A percentile compares a stretch with the other conserved stretches of the same genome.
phyloP scores from a whole-genome alignment of 306 rosid species.

The Rosa rugosa region DNA sequence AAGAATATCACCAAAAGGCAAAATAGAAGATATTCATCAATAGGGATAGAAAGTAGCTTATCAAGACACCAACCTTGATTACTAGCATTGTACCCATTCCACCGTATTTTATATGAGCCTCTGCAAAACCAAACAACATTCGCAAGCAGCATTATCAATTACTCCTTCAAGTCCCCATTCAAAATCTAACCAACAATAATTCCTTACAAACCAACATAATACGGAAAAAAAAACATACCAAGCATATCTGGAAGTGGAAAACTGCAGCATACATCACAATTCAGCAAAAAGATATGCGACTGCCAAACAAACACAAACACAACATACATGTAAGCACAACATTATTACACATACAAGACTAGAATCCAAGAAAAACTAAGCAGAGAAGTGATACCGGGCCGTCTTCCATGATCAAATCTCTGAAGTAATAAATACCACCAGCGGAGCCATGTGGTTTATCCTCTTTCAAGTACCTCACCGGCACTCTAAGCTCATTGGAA shows the following conservation, averaged over 20 bases:
- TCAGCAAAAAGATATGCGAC: conserved; percentile 89
- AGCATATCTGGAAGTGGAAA: conserved; percentile 86
- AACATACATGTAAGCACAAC: background rate
- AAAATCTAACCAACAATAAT: background rate
- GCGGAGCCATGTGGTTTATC: conserved; percentile 98
- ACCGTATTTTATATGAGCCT: conserved; percentile 43
- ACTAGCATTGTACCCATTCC: conserved; percentile 57
- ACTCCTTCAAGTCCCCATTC: background rate
- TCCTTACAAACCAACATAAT: background rate
- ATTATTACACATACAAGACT: background rate
- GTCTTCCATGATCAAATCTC: conserved; percentile 91
- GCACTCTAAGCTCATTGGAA: conserved; percentile 87
- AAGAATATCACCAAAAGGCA: conserved; percentile 5
- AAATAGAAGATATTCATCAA: background rate
- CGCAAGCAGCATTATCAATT: conserved; percentile 1
- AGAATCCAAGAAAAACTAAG: background rate
- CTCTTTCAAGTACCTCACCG: conserved; percentile 97
- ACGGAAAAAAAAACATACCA: conserved; percentile 50
- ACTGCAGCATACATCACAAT: conserved; percentile 95
- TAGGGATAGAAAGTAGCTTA: background rate
- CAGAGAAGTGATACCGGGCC: conserved; percentile 56
- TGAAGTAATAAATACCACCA: conserved; percentile 77
- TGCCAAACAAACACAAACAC: conserved; percentile 38
- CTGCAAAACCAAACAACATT: conserved; percentile 23
- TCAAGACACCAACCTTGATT: conserved; percentile 37